These are phyloP conservation scores for Blastocystis sp. DNA, from an alignment of 352 stramenopile genomes.

Conservation along the genomic window DNA sequence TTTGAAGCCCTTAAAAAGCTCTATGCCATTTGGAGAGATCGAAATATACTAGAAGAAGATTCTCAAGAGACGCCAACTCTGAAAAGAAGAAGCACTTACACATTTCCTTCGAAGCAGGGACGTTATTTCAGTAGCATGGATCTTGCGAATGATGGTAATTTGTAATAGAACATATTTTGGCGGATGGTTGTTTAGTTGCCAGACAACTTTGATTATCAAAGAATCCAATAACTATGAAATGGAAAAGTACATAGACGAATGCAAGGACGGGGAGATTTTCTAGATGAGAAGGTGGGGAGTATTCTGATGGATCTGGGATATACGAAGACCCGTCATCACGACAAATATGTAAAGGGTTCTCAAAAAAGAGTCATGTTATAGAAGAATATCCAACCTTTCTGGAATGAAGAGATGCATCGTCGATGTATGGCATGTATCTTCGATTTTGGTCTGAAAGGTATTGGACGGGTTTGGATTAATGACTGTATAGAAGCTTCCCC, in stretches of 20 bases:
- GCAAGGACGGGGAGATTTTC: conserved; percentile 38
- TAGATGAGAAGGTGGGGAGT: conserved; percentile 55
- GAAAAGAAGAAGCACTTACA: not conserved
- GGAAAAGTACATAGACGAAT: not conserved
- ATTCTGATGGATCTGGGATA: conserved; percentile 58
- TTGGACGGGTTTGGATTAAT: not conserved
- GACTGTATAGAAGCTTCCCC: conserved; percentile 31
- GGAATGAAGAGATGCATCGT: conserved; percentile 59
- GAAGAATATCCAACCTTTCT: conserved; percentile 62
- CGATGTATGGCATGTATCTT: conserved; percentile 55
- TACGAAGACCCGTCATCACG: conserved; percentile 56
- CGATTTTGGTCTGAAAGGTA: conserved; percentile 54
- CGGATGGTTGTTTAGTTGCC: not conserved
- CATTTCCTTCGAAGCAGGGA: not conserved
- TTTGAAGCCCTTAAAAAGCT: not conserved
- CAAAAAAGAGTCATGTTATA: not conserved
- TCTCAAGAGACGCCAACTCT: not conserved
- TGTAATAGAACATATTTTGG: not conserved
- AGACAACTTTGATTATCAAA: conserved; percentile 14
- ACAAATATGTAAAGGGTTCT: conserved; percentile 37
- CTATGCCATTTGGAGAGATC: conserved; percentile 18
- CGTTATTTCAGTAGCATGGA: not conserved
- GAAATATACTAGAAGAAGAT: not conserved
- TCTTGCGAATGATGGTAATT: not conserved
- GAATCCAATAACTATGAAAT: not conserved